These are phyloP conservation scores for Atkinsonella hypoxylon DNA, from an alignment of 2,329 filamentous ascomycete species.

Conservation along the genomic window DNA sequence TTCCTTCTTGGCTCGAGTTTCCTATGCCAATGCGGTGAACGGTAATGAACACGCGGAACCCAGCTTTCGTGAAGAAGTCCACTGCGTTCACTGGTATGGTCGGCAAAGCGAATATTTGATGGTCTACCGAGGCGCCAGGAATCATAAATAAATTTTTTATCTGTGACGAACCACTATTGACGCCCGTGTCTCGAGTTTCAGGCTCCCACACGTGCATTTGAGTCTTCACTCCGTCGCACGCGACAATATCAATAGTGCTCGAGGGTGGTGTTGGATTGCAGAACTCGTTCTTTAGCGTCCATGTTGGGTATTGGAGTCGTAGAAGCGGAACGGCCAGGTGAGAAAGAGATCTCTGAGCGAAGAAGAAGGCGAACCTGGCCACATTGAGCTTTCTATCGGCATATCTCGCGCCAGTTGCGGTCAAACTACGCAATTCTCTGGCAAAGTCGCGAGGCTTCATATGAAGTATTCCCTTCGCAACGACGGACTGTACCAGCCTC, in stretches of 20 bases:
- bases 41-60: slow-evolving; percentile 46
- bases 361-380: slow-evolving; percentile 41
- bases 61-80: slow-evolving; percentile 48
- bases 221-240: slow-evolving; percentile 39
- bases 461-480: not conserved
- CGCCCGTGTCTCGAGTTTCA: slow-evolving; percentile 21
- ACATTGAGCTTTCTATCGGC: slow-evolving; percentile 32
- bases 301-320: slow-evolving; percentile 41
- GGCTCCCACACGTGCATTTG: slow-evolving; percentile 47
- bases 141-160: slow-evolving; percentile 45
- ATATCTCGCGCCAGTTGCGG: not conserved
- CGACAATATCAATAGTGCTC: slow-evolving; percentile 32
- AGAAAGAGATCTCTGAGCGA: slow-evolving; percentile 38
- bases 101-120: slow-evolving; percentile 50
- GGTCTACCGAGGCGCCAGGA: slow-evolving; percentile 50
- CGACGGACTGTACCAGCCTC: not conserved
- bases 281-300: slow-evolving; percentile 32
- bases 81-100: slow-evolving; percentile 52
- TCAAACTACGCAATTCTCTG: not conserved
- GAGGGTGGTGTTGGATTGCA: slow-evolving; percentile 37
- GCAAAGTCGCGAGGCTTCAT: not conserved
- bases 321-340: slow-evolving; percentile 44
- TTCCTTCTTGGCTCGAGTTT: slow-evolving; percentile 31
- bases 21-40: slow-evolving; percentile 47
- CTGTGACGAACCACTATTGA: slow-evolving; percentile 10